Conservation (phyloP, 2,329 filamentous ascomycete species). For the Penicillium corylophilum region DNA sequence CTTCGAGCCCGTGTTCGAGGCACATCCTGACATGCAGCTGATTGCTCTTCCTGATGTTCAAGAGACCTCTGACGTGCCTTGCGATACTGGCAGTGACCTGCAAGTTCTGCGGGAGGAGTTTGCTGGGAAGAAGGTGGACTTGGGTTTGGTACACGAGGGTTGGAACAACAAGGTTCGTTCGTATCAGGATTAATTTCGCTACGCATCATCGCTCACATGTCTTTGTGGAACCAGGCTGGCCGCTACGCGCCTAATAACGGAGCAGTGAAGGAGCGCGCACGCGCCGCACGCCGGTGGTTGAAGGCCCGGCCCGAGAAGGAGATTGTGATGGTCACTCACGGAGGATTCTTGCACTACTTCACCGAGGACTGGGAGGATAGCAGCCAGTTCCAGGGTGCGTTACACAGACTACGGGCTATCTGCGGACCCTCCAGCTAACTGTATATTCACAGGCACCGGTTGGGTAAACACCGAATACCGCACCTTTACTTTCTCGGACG, state of each 20-base stretch:
- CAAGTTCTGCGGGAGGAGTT: conserved; percentile 62
- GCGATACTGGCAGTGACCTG: conserved; percentile 68
- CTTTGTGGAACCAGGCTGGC: conserved; percentile 28
- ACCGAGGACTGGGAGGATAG: conserved; percentile 75
- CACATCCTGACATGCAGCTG: conserved; percentile 51
- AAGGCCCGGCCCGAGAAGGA: conserved; percentile 58
- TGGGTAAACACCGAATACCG: conserved; percentile 74
- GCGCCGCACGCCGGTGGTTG: conserved; percentile 61
- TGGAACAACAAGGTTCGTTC: conserved; percentile 68
- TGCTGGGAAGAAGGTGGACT: conserved; percentile 60
- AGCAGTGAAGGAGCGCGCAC: conserved; percentile 62
- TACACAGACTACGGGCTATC: background rate
- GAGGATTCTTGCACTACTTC: conserved; percentile 79
- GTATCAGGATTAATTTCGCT: background rate
- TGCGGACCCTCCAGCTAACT: background rate
- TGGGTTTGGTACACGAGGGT: conserved; percentile 58
- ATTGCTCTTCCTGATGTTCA: conserved; percentile 73
- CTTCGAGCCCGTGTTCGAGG: conserved; percentile 60
- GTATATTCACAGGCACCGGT: conserved; percentile 58
- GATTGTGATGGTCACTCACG: conserved; percentile 76
- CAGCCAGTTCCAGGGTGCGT: conserved; percentile 47
- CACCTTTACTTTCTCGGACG: conserved; percentile 63
- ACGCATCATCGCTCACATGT: background rate
- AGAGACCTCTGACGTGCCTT: conserved; percentile 71
- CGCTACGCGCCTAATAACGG: conserved; percentile 47